A percentile compares a stretch with the other conserved stretches of the same genome.
These are phyloP conservation scores for Pythium insidiosum DNA, from an alignment of 352 stramenopile species.

Conservation along the genomic window DNA sequence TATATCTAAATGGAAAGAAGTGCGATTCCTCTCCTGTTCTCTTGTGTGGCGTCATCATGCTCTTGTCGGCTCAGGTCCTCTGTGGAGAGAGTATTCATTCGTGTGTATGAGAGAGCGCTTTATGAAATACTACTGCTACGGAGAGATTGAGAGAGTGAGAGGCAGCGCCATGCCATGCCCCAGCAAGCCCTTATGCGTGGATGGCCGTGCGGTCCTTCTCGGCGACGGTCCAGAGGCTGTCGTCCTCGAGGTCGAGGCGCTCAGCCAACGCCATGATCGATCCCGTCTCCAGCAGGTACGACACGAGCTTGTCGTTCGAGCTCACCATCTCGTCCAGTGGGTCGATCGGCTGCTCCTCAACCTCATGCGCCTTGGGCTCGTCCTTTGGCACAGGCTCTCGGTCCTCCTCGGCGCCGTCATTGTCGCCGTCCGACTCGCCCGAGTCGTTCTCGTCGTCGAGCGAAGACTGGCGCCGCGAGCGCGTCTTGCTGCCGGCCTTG, in stretches of 20 bases:
- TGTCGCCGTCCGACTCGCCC: conserved; percentile 27
- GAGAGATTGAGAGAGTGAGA: too few relatives aligned
- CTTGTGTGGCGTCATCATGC: too few relatives aligned
- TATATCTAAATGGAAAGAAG: too few relatives aligned
- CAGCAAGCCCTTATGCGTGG: conserved; percentile 51
- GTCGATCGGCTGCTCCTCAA: conserved; percentile 16
- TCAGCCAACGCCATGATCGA: conserved; percentile 82
- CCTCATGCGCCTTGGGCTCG: too few relatives aligned
- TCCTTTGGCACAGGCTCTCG: conserved; percentile 19
- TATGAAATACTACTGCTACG: too few relatives aligned
- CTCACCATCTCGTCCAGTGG: conserved; percentile 78
- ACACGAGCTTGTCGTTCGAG: conserved; percentile 80
- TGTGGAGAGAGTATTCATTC: too few relatives aligned
- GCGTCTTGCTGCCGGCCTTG: conserved; percentile 7
- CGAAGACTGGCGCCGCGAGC: conserved; percentile 22
- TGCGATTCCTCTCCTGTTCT: too few relatives aligned
- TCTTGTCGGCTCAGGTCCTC: too few relatives aligned
- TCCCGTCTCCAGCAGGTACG: conserved; percentile 77
- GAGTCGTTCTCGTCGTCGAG: conserved; percentile 33
- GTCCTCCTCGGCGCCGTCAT: conserved; percentile 23
- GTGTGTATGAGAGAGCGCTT: too few relatives aligned
- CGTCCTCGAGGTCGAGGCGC: conserved; percentile 73
- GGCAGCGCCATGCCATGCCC: too few relatives aligned
- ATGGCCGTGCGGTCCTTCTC: conserved; percentile 83
- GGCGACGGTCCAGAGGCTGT: conserved; percentile 77